Conservation (phyloP, 495 filamentous ascomycete genomes). For the Lasiosphaeria hispida region DNA sequence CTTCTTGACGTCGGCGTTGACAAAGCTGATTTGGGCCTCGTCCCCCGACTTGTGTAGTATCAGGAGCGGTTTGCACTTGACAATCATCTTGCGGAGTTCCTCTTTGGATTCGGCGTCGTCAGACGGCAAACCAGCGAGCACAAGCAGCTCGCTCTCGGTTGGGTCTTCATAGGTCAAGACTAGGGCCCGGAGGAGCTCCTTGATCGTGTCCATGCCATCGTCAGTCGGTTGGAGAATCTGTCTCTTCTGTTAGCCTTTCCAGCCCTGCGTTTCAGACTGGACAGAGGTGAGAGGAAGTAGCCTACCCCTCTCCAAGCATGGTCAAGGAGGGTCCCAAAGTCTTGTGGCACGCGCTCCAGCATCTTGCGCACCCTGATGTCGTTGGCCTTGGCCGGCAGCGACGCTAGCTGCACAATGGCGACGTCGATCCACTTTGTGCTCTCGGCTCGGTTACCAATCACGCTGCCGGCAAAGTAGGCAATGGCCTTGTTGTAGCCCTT, state of each 20-base stretch:
- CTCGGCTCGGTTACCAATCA: constrained; percentile 33
- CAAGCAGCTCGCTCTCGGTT: constrained; percentile 32
- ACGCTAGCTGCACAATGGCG: constrained; percentile 32
- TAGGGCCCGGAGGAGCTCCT: constrained; percentile 36
- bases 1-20: no score
- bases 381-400: constrained; percentile 26
- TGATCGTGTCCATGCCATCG: constrained; percentile 28
- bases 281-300: no score
- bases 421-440: constrained; percentile 41
- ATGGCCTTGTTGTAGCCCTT: constrained; percentile 38
- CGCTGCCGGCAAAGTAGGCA: constrained; percentile 35
- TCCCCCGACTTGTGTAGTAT: no score
- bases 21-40: no score
- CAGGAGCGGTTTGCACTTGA: no score
- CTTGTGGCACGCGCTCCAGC: constrained; percentile 34
- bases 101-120: no score
- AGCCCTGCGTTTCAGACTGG: no score
- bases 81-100: no score
- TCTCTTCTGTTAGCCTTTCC: not conserved
- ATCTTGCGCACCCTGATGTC: constrained; percentile 32
- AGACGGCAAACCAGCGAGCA: no score
- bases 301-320: constrained; percentile 23
- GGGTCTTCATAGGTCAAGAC: constrained; percentile 38
- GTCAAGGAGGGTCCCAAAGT: constrained; percentile 32
- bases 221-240: constrained; percentile 31